phyloP scores from a whole-genome alignment of 2,329 filamentous ascomycete genomes.

The Dactylellina drechsleri region DNA sequence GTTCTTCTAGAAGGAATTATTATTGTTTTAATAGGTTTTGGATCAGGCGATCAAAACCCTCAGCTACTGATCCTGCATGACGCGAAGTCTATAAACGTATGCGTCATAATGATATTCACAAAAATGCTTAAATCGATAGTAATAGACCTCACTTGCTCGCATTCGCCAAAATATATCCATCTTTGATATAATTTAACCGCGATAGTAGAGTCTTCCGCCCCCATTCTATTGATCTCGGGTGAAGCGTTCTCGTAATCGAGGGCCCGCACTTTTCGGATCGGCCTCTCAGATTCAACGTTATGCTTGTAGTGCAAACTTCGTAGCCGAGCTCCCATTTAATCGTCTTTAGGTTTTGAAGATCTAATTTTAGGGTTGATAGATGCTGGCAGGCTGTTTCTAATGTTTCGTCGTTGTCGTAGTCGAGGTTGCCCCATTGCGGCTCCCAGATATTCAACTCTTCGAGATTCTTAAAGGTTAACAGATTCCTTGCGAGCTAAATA shows the following conservation, averaged over 20 bases:
- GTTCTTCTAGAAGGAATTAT: no score
- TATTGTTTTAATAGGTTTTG: no score
- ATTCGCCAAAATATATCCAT: slow-evolving; percentile 23
- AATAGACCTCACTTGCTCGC: no score
- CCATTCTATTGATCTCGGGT: background rate
- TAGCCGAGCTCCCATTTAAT: slow-evolving; percentile 28
- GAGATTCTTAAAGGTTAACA: slow-evolving; percentile 12
- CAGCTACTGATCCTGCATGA: no score
- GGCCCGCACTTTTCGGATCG: background rate
- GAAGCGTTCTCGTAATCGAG: background rate
- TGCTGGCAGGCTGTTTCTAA: slow-evolving; percentile 9
- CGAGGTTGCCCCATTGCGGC: slow-evolving; percentile 18
- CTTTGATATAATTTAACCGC: slow-evolving; percentile 30
- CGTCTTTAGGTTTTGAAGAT: slow-evolving; percentile 2
- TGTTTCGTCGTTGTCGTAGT: slow-evolving; percentile 12
- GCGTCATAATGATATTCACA: no score
- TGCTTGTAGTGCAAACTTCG: slow-evolving; percentile 1
- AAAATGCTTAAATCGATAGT: no score
- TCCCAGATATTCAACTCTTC: slow-evolving; percentile 38
- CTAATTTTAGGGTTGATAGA: background rate
- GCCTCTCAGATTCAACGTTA: background rate
- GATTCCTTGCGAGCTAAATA: slow-evolving; percentile 7
- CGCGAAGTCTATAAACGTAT: no score
- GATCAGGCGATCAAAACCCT: no score
- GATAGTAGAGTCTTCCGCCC: background rate